Evolutionary conservation across 768 basidiomycete genomes (phyloP).

Genomic region (Suillus ampliporus): DNA sequence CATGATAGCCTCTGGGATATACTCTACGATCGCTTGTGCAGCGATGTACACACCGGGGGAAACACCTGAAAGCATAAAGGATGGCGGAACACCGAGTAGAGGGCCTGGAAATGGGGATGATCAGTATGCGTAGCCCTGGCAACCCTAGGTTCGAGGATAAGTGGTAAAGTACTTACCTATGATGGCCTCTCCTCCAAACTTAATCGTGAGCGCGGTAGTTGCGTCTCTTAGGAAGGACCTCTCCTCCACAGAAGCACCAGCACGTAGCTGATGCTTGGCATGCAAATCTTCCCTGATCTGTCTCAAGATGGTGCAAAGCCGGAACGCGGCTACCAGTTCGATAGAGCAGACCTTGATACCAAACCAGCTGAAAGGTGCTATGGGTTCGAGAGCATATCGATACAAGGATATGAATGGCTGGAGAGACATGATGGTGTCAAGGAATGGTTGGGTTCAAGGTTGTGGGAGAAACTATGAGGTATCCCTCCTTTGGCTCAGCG

Average conservation of each 20-base stretch:
- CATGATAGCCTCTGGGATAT: constrained; percentile 61
- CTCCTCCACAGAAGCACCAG: constrained; percentile 47
- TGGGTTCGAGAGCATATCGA: constrained; percentile 57
- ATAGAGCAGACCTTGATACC: constrained; percentile 63
- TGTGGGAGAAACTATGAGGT: not conserved
- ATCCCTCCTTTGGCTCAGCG: not conserved
- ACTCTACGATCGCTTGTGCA: constrained; percentile 65
- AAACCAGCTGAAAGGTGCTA: constrained; percentile 73
- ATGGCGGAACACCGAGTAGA: constrained; percentile 67
- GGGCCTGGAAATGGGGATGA: constrained; percentile 50
- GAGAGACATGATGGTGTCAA: constrained; percentile 43
- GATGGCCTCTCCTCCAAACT: constrained; percentile 79
- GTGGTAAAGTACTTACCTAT: constrained; percentile 54
- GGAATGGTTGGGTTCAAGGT: not conserved
- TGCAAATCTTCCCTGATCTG: constrained; percentile 63
- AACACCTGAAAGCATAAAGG: constrained; percentile 77
- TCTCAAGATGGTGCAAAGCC: constrained; percentile 71
- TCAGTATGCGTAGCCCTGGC: constrained; percentile 1
- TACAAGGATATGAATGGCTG: constrained; percentile 54
- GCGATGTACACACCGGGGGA: constrained; percentile 65
- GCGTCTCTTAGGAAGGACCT: constrained; percentile 64
- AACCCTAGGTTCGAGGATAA: constrained; percentile 1
- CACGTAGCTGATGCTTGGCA: constrained; percentile 45
- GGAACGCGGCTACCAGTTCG: constrained; percentile 71
- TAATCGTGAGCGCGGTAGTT: constrained; percentile 64